Evolutionary conservation across 2,329 filamentous ascomycete species (phyloP).

Genomic region (Aspergillus eucalypticola): DNA sequence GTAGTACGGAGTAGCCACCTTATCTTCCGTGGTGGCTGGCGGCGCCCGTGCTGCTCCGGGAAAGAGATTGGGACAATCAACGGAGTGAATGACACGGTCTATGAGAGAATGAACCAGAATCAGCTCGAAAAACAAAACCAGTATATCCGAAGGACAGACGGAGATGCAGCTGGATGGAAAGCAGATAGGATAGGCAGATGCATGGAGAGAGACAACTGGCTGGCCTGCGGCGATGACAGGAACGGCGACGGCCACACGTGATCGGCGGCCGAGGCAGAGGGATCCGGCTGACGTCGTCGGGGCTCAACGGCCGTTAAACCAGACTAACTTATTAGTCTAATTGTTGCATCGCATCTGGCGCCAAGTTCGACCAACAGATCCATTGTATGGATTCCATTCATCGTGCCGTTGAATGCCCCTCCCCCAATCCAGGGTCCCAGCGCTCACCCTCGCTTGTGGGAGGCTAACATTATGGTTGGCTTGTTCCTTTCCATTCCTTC

Average conservation of each 20-base stretch:
- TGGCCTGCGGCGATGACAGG: neutral
- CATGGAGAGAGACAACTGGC: neutral
- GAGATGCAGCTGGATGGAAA: neutral
- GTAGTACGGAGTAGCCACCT: constrained; percentile 2
- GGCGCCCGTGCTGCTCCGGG: constrained; percentile 2
- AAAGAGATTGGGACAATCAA: neutral
- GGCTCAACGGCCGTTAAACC: neutral
- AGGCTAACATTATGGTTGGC: neutral
- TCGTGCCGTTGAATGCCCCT: neutral
- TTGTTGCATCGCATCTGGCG: too few relatives aligned
- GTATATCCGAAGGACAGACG: neutral
- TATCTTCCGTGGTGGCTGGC: constrained; percentile 11
- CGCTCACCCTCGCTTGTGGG: neutral
- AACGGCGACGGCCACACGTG: constrained; percentile 10
- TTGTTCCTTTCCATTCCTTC: neutral
- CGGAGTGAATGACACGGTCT: neutral
- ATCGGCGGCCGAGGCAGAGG: constrained; percentile 9
- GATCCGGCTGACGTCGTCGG: constrained; percentile 2
- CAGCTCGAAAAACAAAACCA: neutral
- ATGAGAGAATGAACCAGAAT: neutral
- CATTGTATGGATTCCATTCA: neutral
- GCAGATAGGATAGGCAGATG: neutral
- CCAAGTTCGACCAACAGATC: neutral
- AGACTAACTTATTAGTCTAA: neutral
- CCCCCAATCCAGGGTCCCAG: neutral